A percentile compares a stretch with the other conserved stretches of the same genome.
phyloP scores from a whole-genome alignment of 2,329 filamentous ascomycete genomes.

The Rhinocladiella mackenziei region DNA sequence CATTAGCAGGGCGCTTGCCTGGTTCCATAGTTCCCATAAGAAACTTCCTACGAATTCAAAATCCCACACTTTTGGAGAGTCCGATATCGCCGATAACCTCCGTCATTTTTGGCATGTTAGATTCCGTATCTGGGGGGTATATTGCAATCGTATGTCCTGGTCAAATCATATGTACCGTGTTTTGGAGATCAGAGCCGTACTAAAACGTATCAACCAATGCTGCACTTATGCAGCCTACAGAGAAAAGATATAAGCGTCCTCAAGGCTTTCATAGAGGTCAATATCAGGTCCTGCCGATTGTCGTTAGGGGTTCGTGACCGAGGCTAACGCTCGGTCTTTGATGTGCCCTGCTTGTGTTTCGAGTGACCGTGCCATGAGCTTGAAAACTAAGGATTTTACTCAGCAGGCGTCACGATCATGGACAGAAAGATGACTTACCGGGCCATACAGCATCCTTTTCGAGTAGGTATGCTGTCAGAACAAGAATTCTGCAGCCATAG shows the following conservation, averaged over 20 bases:
- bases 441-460: slow-evolving; percentile 91
- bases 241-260: no score
- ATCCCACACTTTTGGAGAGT: slow-evolving; percentile 14
- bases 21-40: background rate
- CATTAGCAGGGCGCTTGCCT: no score
- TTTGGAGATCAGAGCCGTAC: background rate
- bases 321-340: slow-evolving; percentile 56
- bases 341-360: slow-evolving; percentile 62
- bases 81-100: background rate
- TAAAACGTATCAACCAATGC: slow-evolving; percentile 3
- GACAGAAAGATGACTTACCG: slow-evolving; percentile 52
- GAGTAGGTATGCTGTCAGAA: slow-evolving; percentile 80
- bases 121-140: slow-evolving; percentile 19
- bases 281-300: no score
- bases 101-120: slow-evolving; percentile 6
- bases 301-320: slow-evolving; percentile 30
- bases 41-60: background rate
- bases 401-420: background rate
- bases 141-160: slow-evolving; percentile 22
- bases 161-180: slow-evolving; percentile 21
- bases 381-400: slow-evolving; percentile 53
- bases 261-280: no score
- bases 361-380: slow-evolving; percentile 63
- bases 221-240: background rate
- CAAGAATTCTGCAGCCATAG: slow-evolving; percentile 78